Base-by-base conservation (phyloP, 2,329 filamentous ascomycete species). In the Colletotrichum orbiculare region DNA sequence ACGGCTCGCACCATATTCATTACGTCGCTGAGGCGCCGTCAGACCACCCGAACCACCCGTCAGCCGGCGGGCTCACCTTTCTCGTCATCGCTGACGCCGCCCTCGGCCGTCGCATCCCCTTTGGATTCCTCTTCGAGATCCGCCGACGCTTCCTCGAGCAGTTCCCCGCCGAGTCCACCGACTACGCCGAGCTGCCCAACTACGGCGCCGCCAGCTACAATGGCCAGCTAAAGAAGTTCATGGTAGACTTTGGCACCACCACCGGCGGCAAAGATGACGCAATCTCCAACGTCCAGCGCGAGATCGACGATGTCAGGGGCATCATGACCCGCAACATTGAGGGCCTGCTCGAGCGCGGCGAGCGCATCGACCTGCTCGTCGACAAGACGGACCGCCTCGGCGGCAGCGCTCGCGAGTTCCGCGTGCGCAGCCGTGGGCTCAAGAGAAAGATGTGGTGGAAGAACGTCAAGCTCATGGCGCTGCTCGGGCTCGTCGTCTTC, bases 401-500 rank as follows among this genome's bases (percentile, higher is more conserved):
- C 12, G 93, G 92, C 35, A 96, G 89, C 76, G 94, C 96, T 57
- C 85, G 90, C 71, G 96, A 99, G 76, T 99, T 99, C 75, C 84
- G 96, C 56, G 90, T 98, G 15, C 85, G 95, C 70, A 96, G 92
- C 76, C 84, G 94, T 34, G 94, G 93, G 1, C 78, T 99, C 71
- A 92, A 96, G 81, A 87, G 96, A 74, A 87, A 91, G 79, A 98
- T 99, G 96, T 99, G 96, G 96, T 98, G 95, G 95, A 98, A 98
- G 89, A 98, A 99, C 77, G 87, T 97, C 49, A 96, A 96, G 82
- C 80, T 99, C 71, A 97, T 98, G 94, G 90, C 87, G 7, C 78
- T 99, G 71, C 74, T 94, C 67, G 83, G 79, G 4, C 74, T 97
- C 48, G 93, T 94, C 2, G 79, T 96, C 34, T 74, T 83, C 48